Conservation (phyloP, 441 rosid species). For the Euphorbia neoarborescens region DNA sequence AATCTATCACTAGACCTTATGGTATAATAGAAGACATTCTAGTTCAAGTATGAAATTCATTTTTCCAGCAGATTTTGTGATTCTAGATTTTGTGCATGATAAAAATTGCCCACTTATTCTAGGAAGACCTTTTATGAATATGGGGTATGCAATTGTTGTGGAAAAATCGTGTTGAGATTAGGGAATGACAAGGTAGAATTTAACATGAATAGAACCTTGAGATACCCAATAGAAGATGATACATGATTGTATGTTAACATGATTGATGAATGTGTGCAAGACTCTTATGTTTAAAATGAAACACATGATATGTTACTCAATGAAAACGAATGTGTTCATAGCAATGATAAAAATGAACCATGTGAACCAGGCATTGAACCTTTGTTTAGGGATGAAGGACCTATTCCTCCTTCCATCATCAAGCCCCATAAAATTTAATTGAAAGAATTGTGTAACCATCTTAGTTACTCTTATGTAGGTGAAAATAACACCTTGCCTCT, state of each 20-base stretch:
- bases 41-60: background rate
- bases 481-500: too few species aligned
- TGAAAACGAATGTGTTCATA: too few species aligned
- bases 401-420: background rate
- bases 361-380: too few species aligned
- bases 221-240: background rate
- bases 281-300: too few species aligned
- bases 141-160: background rate
- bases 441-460: background rate
- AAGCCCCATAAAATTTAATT: background rate
- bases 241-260: too few species aligned
- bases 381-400: background rate
- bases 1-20: background rate
- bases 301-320: too few species aligned
- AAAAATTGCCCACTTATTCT: too few species aligned
- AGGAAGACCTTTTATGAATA: background rate
- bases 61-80: background rate
- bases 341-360: too few species aligned
- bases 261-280: background rate
- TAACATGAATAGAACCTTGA: background rate
- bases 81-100: background rate
- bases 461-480: background rate
- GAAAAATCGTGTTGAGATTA: background rate
- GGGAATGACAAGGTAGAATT: background rate
- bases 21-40: too few species aligned